phyloP scores from a whole-genome alignment of 148 eudicot species.

The Rhododendron henanense region DNA sequence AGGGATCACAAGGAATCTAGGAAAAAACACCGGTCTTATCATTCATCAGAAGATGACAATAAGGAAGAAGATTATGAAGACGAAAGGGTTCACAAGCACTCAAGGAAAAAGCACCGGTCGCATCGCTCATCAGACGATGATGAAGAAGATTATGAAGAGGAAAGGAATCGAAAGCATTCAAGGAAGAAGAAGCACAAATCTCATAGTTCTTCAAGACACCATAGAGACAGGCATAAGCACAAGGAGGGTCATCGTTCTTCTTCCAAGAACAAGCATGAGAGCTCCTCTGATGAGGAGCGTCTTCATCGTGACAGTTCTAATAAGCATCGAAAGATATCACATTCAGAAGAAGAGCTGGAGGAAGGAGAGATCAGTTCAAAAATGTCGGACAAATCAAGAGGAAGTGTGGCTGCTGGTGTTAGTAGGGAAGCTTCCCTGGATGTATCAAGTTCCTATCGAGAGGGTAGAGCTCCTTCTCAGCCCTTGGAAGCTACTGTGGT shows the following conservation, averaged over 20 bases:
- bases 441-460: slow-evolving; percentile 33
- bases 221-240: slow-evolving; percentile 43
- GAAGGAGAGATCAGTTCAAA: slow-evolving; percentile 81
- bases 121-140: slow-evolving; percentile 26
- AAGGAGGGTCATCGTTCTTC: slow-evolving; percentile 41
- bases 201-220: slow-evolving; percentile 30
- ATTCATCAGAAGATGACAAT: slow-evolving; percentile 12
- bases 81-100: slow-evolving; percentile 32
- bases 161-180: slow-evolving; percentile 32
- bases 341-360: slow-evolving; percentile 58
- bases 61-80: slow-evolving; percentile 25
- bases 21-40: slow-evolving; percentile 1
- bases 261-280: slow-evolving; percentile 37
- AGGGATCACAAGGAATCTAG: neutral
- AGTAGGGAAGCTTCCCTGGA: slow-evolving; percentile 58
- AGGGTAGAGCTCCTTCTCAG: slow-evolving; percentile 43
- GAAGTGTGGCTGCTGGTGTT: slow-evolving; percentile 30
- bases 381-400: slow-evolving; percentile 45
- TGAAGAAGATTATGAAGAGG: slow-evolving; percentile 22
- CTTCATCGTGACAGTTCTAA: slow-evolving; percentile 21
- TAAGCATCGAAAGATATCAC: slow-evolving; percentile 30
- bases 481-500: slow-evolving; percentile 60
- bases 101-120: slow-evolving; percentile 52
- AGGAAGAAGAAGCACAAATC: slow-evolving; percentile 62
- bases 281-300: slow-evolving; percentile 33